phyloP scores from a whole-genome alignment of 192 early-diverging fungal species.

The Coemansia sp. region DNA sequence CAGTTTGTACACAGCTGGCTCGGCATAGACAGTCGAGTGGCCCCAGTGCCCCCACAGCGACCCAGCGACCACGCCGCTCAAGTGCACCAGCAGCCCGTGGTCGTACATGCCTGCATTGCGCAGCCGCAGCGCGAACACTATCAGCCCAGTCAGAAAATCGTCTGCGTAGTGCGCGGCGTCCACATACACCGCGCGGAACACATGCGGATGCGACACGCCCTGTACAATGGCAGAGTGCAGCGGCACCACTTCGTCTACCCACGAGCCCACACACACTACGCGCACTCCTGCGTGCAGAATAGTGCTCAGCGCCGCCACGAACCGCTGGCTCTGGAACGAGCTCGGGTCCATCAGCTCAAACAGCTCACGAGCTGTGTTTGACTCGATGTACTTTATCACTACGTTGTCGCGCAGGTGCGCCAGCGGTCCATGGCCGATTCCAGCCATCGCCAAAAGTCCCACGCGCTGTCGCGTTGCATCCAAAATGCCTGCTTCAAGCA shows the following conservation, averaged over 20 bases:
- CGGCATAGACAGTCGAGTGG: conserved; percentile 93
- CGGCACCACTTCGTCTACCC: conserved; percentile 98
- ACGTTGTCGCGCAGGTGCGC: conserved; percentile 78
- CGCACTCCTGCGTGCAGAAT: conserved; percentile 70
- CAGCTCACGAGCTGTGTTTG: conserved; percentile 85
- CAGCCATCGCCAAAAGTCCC: conserved; percentile 88
- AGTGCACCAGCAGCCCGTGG: conserved; percentile 80
- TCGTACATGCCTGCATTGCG: conserved; percentile 88
- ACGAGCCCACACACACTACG: conserved; percentile 76
- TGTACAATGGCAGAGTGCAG: conserved; percentile 76
- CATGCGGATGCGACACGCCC: conserved; percentile 69
- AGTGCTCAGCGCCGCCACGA: conserved; percentile 65
- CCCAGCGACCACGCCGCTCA: conserved; percentile 84
- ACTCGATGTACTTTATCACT: conserved; percentile 86
- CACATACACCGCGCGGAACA: conserved; percentile 90
- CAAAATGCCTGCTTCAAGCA: conserved; percentile 68
- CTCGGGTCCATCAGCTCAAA: conserved; percentile 91
- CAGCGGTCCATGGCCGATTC: conserved; percentile 88
- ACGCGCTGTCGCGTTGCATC: conserved; percentile 70
- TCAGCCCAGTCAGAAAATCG: conserved; percentile 84
- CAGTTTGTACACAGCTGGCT: conserved; percentile 77
- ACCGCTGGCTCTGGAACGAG: conserved; percentile 66
- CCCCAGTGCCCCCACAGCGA: conserved; percentile 85
- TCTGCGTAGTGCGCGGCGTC: conserved; percentile 77
- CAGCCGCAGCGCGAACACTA: conserved; percentile 83